These are phyloP conservation scores for Lithospermum erythrorhizon DNA, from an alignment of 257 asterid genomes.

Conservation along the genomic window DNA sequence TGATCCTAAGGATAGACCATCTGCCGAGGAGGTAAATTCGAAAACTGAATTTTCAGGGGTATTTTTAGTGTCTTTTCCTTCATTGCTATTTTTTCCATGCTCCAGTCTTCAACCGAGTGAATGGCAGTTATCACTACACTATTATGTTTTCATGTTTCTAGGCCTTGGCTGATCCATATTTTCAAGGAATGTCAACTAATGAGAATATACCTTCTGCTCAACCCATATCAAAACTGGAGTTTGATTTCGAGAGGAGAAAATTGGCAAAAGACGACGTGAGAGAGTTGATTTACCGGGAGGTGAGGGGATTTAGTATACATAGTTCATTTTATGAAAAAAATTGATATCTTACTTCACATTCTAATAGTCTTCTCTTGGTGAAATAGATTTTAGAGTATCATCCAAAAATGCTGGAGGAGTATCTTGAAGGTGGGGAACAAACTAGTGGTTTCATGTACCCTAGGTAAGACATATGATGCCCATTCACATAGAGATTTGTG, in stretches of 20 bases:
- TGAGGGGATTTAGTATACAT: background rate
- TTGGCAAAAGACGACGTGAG: conserved; percentile 7
- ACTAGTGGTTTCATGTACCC: background rate
- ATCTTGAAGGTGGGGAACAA: background rate
- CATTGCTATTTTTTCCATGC: background rate
- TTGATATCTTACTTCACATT: background rate
- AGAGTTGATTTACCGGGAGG: conserved; percentile 10
- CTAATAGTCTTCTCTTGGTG: background rate
- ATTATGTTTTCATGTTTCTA: background rate
- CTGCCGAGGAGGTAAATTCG: background rate
- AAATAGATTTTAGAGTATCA: background rate
- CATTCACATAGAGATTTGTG: no score
- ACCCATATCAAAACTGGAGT: conserved; percentile 11
- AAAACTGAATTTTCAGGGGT: background rate
- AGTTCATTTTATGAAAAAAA: no score
- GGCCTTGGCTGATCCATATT: conserved; percentile 10
- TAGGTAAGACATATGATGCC: background rate
- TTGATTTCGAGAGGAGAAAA: conserved; percentile 9
- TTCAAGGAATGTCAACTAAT: conserved; percentile 5
- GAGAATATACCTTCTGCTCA: conserved; percentile 4
- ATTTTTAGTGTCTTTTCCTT: background rate
- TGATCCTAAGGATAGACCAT: conserved; percentile 5
- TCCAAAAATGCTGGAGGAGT: background rate
- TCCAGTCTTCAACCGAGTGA: no score
- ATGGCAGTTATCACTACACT: background rate